These are phyloP conservation scores for Collybiopsis luxurians DNA, from an alignment of 768 basidiomycete genomes.

Conservation along the genomic window DNA sequence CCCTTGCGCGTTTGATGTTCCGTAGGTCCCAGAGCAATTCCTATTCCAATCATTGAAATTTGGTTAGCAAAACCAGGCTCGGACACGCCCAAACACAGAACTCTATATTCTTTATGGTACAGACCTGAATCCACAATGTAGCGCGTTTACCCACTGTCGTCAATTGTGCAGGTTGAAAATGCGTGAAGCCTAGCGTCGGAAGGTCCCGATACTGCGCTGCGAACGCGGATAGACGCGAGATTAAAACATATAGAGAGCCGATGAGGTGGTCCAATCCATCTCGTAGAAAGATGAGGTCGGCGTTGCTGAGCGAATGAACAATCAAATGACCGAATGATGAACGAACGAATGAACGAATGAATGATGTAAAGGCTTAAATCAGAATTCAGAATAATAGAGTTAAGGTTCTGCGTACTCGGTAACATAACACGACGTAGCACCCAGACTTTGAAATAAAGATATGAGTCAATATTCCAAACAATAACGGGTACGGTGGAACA, in stretches of 20 bases:
- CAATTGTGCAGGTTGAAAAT: constrained; percentile 98
- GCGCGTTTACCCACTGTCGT: constrained; percentile 98
- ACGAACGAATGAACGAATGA: no score
- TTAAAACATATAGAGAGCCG: constrained; percentile 84
- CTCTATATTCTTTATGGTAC: no score
- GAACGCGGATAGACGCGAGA: constrained; percentile 83
- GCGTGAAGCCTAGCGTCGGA: constrained; percentile 95
- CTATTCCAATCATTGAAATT: no score
- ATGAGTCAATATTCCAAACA: not conserved
- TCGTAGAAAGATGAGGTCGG: constrained; percentile 95
- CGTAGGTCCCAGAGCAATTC: constrained; percentile 96
- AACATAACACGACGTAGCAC: constrained; percentile 98
- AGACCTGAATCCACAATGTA: constrained; percentile 92
- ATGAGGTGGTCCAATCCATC: constrained; percentile 82
- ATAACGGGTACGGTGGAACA: constrained; percentile 11
- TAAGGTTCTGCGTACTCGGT: constrained; percentile 70
- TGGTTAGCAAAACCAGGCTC: no score
- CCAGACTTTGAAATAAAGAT: constrained; percentile 51
- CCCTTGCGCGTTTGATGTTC: constrained; percentile 84
- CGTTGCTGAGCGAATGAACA: constrained; percentile 60
- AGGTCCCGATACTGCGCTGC: constrained; percentile 83
- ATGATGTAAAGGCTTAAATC: constrained; percentile 6
- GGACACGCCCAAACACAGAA: no score
- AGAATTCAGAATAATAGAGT: not conserved
- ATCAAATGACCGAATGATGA: not conserved